Conservation (phyloP, 208 protist species). For the Hexamita inflata region DNA sequence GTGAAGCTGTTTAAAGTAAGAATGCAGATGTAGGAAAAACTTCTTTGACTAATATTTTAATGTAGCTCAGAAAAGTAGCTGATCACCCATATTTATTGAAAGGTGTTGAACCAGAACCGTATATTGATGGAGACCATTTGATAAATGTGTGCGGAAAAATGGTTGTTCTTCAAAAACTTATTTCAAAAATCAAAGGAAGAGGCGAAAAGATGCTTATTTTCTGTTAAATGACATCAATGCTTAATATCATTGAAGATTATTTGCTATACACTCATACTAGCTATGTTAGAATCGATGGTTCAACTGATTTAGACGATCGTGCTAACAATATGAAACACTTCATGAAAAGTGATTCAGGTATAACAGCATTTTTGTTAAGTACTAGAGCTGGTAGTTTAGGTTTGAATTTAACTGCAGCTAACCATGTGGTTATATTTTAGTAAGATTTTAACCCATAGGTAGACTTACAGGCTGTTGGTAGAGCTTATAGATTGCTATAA, state of each 20-base stretch:
- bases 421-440: slow-evolving; percentile 98
- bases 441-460: slow-evolving; percentile 88
- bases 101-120: slow-evolving; percentile 34
- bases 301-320: slow-evolving; percentile 19
- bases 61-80: slow-evolving; percentile 41
- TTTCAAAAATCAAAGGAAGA: slow-evolving; percentile 43
- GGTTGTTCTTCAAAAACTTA: slow-evolving; percentile 53
- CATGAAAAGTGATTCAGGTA: slow-evolving; percentile 47
- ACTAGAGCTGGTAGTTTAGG: slow-evolving; percentile 86
- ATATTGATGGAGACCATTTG: slow-evolving; percentile 29
- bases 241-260: slow-evolving; percentile 88
- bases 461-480: slow-evolving; percentile 71
- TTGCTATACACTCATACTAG: slow-evolving; percentile 57
- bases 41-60: slow-evolving; percentile 41
- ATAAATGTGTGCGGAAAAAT: slow-evolving; percentile 48
- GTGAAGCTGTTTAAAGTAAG: not conserved
- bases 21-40: slow-evolving; percentile 22
- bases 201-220: slow-evolving; percentile 87
- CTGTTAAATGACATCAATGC: slow-evolving; percentile 87
- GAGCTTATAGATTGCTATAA: slow-evolving; percentile 23
- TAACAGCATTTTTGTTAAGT: slow-evolving; percentile 86
- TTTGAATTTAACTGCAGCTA: slow-evolving; percentile 88
- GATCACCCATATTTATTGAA: slow-evolving; percentile 48
- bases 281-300: slow-evolving; percentile 50
- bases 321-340: slow-evolving; percentile 38